Conservation (phyloP, 2,329 filamentous ascomycete genomes). For the Talaromyces atroroseus region DNA sequence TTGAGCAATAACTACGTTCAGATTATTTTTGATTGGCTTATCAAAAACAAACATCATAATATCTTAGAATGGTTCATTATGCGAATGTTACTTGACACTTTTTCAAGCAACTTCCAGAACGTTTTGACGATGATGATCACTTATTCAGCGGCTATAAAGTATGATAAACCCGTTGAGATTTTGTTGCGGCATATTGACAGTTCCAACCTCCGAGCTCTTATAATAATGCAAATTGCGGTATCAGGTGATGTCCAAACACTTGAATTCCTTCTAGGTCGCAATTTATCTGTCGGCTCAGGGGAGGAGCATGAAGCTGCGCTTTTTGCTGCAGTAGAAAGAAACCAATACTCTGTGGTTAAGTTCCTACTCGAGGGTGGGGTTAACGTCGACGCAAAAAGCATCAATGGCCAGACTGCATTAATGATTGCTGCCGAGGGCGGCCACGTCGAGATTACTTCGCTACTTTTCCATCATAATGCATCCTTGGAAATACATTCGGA, state of each 20-base stretch:
- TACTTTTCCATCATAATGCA: not conserved
- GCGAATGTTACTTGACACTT: not conserved
- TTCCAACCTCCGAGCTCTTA: not conserved
- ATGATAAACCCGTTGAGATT: not conserved
- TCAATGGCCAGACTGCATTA: not conserved
- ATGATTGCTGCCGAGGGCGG: not conserved
- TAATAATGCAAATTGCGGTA: not conserved
- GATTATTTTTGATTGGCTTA: slow-evolving; percentile 6
- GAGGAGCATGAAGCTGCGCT: not conserved
- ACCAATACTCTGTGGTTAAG: not conserved
- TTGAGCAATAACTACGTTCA: not conserved
- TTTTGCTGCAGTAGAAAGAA: not conserved
- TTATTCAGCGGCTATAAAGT: not conserved
- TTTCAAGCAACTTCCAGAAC: not conserved
- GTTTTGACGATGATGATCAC: not conserved
- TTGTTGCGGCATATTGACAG: not conserved
- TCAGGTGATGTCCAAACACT: not conserved
- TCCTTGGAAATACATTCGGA: not conserved
- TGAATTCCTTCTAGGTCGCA: not conserved
- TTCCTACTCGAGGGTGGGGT: not conserved
- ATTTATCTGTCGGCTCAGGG: not conserved
- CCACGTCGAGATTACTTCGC: not conserved
- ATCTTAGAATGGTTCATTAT: slow-evolving; percentile 8
- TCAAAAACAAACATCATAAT: not conserved
- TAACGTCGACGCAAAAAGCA: not conserved